Percentiles rank a stretch among this genome's conserved stretches.
Evolutionary conservation across 2,329 filamentous ascomycete genomes (phyloP).

Genomic region (Cryoendolithus antarcticus): DNA sequence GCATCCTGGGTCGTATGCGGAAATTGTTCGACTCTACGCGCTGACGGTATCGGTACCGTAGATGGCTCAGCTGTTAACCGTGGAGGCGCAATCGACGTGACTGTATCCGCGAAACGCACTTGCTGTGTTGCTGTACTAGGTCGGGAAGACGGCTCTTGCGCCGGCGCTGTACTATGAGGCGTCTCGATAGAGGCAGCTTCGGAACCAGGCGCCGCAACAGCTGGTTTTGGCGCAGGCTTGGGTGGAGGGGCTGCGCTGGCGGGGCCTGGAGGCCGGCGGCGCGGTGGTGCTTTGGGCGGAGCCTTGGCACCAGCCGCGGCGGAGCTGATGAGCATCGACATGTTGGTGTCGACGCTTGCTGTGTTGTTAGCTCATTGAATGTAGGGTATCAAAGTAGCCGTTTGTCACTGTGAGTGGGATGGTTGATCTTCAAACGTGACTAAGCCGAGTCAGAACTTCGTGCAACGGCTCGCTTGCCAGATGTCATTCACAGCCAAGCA

Average conservation of each 20-base stretch:
- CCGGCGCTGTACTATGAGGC: slow-evolving; percentile 1
- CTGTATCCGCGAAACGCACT: slow-evolving; percentile 5
- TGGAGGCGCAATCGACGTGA: neutral
- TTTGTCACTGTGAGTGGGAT: too few relatives aligned
- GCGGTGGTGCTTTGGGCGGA: slow-evolving; percentile 34
- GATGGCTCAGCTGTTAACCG: too few relatives aligned
- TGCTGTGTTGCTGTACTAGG: slow-evolving; percentile 4
- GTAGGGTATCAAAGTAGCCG: too few relatives aligned
- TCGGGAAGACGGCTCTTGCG: slow-evolving; percentile 4
- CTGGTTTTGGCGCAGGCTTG: slow-evolving; percentile 7
- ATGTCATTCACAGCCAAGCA: too few relatives aligned
- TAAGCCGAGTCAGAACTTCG: too few relatives aligned
- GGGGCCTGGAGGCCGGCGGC: slow-evolving; percentile 27
- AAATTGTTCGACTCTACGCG: too few relatives aligned
- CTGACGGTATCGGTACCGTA: too few relatives aligned
- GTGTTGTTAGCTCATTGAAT: too few relatives aligned
- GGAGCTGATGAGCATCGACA: slow-evolving; percentile 41
- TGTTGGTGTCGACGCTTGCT: slow-evolving; percentile 6
- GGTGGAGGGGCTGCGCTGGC: slow-evolving; percentile 5
- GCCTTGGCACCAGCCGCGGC: slow-evolving; percentile 39
- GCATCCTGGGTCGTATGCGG: too few relatives aligned
- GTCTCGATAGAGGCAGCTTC: slow-evolving; percentile 8
- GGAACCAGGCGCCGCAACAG: slow-evolving; percentile 4
- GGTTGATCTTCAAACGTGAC: too few relatives aligned
- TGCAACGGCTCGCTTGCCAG: too few relatives aligned